These are phyloP conservation scores for Euphorbia pulcherrima DNA, from an alignment of 345 rosid species.

Conservation along the genomic window DNA sequence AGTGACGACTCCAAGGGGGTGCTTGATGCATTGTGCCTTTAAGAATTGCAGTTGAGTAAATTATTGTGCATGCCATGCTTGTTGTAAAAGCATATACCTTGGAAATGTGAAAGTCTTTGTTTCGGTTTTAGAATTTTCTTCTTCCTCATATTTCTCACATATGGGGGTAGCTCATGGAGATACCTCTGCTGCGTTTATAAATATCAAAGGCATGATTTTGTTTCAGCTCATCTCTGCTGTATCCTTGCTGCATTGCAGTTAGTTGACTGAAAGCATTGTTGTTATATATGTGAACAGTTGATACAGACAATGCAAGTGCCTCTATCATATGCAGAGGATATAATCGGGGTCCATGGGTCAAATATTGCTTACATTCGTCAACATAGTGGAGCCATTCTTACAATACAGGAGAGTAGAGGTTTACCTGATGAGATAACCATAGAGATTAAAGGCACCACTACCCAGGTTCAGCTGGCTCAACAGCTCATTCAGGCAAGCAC, in stretches of 20 bases:
- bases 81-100: not conserved
- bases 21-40: not conserved
- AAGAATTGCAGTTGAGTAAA: not conserved
- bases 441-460: conserved; percentile 32
- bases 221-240: not conserved
- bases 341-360: conserved; percentile 34
- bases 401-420: conserved; percentile 30
- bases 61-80: not conserved
- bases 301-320: conserved; percentile 37
- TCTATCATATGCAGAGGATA: conserved; percentile 34
- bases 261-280: not conserved
- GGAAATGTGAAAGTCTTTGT: not conserved
- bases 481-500: conserved; percentile 32
- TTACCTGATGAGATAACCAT: conserved; percentile 35
- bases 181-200: not conserved
- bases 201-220: not conserved
- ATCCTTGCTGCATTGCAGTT: not conserved
- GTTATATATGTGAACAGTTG: conserved; percentile 24
- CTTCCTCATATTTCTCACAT: not conserved
- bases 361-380: conserved; percentile 39
- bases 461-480: conserved; percentile 39
- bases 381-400: conserved; percentile 31
- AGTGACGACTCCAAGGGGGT: too few species aligned
- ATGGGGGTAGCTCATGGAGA: not conserved
- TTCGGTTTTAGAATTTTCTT: not conserved